phyloP scores from a whole-genome alignment of 257 asterid species.

The Rauvolfia tetraphylla region DNA sequence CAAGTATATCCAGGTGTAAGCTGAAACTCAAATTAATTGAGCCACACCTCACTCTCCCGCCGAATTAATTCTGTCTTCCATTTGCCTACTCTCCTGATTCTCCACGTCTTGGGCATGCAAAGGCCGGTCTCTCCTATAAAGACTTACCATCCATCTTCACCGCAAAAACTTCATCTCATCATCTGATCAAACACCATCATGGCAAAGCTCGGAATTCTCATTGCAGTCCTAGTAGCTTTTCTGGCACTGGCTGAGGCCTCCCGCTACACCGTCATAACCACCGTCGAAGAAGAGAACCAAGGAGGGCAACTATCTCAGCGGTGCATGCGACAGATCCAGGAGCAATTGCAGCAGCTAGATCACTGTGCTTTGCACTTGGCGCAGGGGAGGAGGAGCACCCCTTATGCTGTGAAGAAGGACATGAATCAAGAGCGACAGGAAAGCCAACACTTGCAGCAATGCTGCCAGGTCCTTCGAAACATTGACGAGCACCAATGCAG shows the following conservation, averaged over 20 bases:
- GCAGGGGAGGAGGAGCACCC: background rate
- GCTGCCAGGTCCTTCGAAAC: slow-evolving; percentile 32
- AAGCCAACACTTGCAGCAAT: slow-evolving; percentile 9
- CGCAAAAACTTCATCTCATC: background rate
- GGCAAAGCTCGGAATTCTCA: slow-evolving; percentile 19
- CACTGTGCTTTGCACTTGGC: slow-evolving; percentile 22
- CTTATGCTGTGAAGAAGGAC: too few relatives aligned
- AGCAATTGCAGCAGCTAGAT: slow-evolving; percentile 1
- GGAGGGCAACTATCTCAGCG: background rate
- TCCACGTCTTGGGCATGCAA: slow-evolving; percentile 19
- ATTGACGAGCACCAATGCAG: slow-evolving; percentile 31
- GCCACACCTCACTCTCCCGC: background rate
- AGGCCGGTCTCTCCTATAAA: slow-evolving; percentile 13
- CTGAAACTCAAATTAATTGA: background rate
- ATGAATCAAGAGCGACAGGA: slow-evolving; percentile 15
- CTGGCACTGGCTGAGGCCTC: slow-evolving; percentile 18
- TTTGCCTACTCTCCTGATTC: slow-evolving; percentile 4
- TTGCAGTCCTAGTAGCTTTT: slow-evolving; percentile 24
- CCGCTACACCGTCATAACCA: slow-evolving; percentile 23
- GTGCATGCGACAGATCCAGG: slow-evolving; percentile 9
- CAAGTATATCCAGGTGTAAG: slow-evolving; percentile 8
- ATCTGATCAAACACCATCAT: background rate
- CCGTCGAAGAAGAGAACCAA: slow-evolving; percentile 12
- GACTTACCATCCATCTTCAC: background rate
- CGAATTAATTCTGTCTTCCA: slow-evolving; percentile 17